These are phyloP conservation scores for Penicillium sclerotigenum DNA, from an alignment of 2,329 filamentous ascomycete genomes.

Conservation along the genomic window DNA sequence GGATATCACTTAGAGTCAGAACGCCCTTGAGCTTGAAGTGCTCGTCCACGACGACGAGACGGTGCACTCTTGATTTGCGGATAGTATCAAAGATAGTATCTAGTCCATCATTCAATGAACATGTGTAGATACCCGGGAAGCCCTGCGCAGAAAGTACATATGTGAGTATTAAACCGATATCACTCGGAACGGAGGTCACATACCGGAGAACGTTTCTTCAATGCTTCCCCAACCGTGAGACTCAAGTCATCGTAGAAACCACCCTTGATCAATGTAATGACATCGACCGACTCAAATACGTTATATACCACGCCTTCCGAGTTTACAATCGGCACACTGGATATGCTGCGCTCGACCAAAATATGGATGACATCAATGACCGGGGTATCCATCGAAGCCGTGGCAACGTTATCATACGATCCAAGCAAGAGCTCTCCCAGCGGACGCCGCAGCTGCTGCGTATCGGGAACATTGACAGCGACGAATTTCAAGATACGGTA, in stretches of 20 bases:
- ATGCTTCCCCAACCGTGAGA: constrained; percentile 79
- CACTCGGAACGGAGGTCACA: constrained; percentile 21
- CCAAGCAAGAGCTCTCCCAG: constrained; percentile 80
- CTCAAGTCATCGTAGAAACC: constrained; percentile 88
- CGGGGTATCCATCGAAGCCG: constrained; percentile 80
- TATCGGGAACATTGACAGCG: constrained; percentile 88
- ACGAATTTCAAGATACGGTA: constrained; percentile 99
- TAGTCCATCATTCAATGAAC: constrained; percentile 82
- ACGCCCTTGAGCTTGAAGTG: constrained; percentile 81
- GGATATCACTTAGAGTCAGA: constrained; percentile 90
- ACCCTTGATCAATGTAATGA: constrained; percentile 92
- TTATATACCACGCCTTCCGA: constrained; percentile 76
- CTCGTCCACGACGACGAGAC: constrained; percentile 89
- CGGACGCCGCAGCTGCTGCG: constrained; percentile 81
- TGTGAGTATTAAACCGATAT: not conserved
- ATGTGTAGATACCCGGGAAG: constrained; percentile 95
- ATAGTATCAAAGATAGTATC: constrained; percentile 97
- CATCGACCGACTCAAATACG: constrained; percentile 96
- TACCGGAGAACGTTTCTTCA: constrained; percentile 78
- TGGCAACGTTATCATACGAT: constrained; percentile 76
- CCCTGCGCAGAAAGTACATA: constrained; percentile 51
- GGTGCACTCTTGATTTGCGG: constrained; percentile 88
- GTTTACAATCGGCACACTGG: constrained; percentile 89
- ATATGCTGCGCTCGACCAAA: constrained; percentile 91
- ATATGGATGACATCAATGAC: constrained; percentile 93